Conservation (phyloP, 2,329 filamentous ascomycete genomes). For the Fusarium decemcellulare region DNA sequence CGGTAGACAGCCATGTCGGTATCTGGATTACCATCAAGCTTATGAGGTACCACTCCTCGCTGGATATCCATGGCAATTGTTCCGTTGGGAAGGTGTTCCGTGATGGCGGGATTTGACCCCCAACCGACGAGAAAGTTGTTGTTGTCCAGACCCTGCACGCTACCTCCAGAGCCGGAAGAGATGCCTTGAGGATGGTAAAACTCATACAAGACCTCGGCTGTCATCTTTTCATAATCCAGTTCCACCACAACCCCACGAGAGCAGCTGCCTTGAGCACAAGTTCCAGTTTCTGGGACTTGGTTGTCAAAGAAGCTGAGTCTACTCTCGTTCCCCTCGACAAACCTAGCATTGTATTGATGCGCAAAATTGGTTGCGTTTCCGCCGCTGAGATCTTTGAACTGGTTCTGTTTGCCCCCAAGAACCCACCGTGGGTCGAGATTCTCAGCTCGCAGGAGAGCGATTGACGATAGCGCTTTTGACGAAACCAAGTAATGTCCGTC, state of each 20-base stretch:
- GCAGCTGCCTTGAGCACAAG: constrained; percentile 29
- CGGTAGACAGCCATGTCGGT: constrained; percentile 43
- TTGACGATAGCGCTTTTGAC: constrained; percentile 46
- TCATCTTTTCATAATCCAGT: constrained; percentile 61
- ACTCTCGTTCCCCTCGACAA: constrained; percentile 60
- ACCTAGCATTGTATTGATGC: constrained; percentile 66
- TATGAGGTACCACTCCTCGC: constrained; percentile 59
- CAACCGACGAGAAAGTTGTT: constrained; percentile 71
- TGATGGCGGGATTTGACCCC: constrained; percentile 66
- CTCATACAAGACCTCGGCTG: constrained; percentile 61
- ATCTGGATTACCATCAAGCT: constrained; percentile 35
- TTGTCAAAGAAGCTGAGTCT: constrained; percentile 69
- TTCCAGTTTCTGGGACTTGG: constrained; percentile 38
- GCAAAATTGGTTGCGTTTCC: constrained; percentile 52
- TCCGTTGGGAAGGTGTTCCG: constrained; percentile 54
- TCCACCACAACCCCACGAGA: constrained; percentile 51
- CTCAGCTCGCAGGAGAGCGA: constrained; percentile 48
- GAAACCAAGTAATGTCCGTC: constrained; percentile 54
- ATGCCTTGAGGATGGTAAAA: constrained; percentile 66
- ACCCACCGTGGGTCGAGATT: constrained; percentile 51
- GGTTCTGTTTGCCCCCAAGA: constrained; percentile 52
- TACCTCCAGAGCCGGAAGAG: constrained; percentile 63
- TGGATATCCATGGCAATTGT: constrained; percentile 54
- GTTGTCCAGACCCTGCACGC: constrained; percentile 66
- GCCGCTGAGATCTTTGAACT: constrained; percentile 51